Evolutionary conservation across 2,329 filamentous ascomycete species (phyloP), one percentile per base, ranked within the genome.

Genomic region (Penicillium sp.): DNA sequence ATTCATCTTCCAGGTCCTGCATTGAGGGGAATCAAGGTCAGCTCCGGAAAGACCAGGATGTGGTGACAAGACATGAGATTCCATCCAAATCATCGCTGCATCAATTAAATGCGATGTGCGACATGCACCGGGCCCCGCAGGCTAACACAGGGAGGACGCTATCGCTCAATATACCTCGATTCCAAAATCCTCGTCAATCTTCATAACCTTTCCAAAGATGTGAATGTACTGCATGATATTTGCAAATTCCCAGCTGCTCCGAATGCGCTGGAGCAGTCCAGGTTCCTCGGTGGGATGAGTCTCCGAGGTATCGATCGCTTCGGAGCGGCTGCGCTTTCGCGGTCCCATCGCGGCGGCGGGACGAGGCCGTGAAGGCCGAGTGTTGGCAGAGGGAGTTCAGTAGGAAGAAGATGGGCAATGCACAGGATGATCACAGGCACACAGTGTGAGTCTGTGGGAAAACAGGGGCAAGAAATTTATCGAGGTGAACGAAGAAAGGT

Each of bases 191-290:
- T 96, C 90, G 69, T 95, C 89, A 66, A 98, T 90, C 79, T 96
- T 97, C 74, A 96, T 88, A 45, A 88, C 88, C 70, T 90, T 88
- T 62, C 94, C 93, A 76, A 99, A 99, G 42, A 94, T 86, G 74
- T 89, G 90, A 62, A 98, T 91, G 84, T 92, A 99, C 78, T 99
- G 94, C 79, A 90, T 92, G 7, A 98, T 81, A 71, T 92, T 94
- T 62, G 94, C 91, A 77, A 98, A 97, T 76, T 97, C 90, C 93
- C 94, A 98, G 84, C 91, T 92, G 73, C 91, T 95, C 63, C 94
- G 87, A 67, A 98, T 84, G 65, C 83, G 87, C 59, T 86, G 80
- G 31, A 96, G 81, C 56, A 87, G 68, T 35, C 73, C 74, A 57
- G 72, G 67, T 60, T 78, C 76, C 69, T 75, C 70, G 20, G 64